phyloP scores from a whole-genome alignment of 768 basidiomycete species.

The Imleria badia region DNA sequence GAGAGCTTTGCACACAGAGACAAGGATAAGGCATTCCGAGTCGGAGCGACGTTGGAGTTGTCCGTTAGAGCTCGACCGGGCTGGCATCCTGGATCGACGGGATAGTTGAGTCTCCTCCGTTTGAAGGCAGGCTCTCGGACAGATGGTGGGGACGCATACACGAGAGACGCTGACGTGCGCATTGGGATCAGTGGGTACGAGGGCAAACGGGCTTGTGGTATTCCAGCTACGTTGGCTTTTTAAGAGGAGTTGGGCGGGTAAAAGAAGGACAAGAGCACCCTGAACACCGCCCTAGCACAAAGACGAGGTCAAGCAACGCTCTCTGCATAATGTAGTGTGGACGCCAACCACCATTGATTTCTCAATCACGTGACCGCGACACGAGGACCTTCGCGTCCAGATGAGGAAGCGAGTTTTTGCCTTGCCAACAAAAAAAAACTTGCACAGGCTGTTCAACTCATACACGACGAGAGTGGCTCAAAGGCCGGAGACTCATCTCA shows the following conservation, averaged over 20 bases:
- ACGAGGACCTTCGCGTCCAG: conserved; percentile 13
- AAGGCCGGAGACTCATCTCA: too few species aligned
- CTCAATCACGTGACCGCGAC: conserved; percentile 26
- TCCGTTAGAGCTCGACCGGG: conserved; percentile 16
- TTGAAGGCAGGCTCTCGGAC: conserved; percentile 22
- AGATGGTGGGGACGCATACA: conserved; percentile 6
- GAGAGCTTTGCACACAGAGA: conserved; percentile 16
- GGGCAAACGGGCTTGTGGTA: neutral
- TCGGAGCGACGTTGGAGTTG: conserved; percentile 18
- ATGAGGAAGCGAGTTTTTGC: too few species aligned
- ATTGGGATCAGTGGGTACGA: neutral
- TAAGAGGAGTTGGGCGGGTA: neutral
- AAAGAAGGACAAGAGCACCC: neutral
- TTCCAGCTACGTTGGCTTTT: neutral
- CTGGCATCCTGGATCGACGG: conserved; percentile 14
- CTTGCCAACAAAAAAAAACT: too few species aligned
- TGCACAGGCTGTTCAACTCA: too few species aligned
- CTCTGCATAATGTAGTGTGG: neutral
- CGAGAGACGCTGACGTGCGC: conserved; percentile 15
- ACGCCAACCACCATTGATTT: conserved; percentile 21
- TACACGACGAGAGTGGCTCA: too few species aligned
- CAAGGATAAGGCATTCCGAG: neutral
- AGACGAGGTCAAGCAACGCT: neutral
- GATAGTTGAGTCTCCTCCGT: conserved; percentile 26
- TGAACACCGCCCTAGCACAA: neutral